Conservation (phyloP, 2,329 filamentous ascomycete genomes). For the Botrytis deweyae region DNA sequence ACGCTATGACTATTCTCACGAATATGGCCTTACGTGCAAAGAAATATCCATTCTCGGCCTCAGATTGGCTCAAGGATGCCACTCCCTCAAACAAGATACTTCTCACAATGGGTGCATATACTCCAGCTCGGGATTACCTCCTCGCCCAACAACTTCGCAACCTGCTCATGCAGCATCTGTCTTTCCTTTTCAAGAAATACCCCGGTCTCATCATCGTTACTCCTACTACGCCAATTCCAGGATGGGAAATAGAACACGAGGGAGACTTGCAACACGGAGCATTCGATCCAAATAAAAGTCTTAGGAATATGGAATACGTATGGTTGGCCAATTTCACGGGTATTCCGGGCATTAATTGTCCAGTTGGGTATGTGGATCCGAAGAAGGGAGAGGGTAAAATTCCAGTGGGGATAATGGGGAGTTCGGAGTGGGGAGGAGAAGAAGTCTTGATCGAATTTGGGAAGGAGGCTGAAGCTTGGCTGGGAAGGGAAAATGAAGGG, state of each 20-base stretch:
- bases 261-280: slow-evolving; percentile 66
- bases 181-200: slow-evolving; percentile 65
- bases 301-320: slow-evolving; percentile 82
- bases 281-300: slow-evolving; percentile 68
- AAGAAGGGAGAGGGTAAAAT: slow-evolving; percentile 52
- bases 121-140: slow-evolving; percentile 67
- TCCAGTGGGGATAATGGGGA: slow-evolving; percentile 61
- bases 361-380: slow-evolving; percentile 65
- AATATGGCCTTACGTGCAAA: slow-evolving; percentile 57
- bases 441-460: slow-evolving; percentile 63
- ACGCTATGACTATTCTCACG: slow-evolving; percentile 72
- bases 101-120: slow-evolving; percentile 62
- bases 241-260: slow-evolving; percentile 61
- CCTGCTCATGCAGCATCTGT: slow-evolving; percentile 76
- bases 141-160: slow-evolving; percentile 71
- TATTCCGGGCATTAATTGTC: slow-evolving; percentile 70
- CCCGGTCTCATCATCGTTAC: slow-evolving; percentile 77
- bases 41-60: slow-evolving; percentile 12
- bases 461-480: slow-evolving; percentile 54
- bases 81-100: slow-evolving; percentile 69
- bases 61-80: slow-evolving; percentile 53
- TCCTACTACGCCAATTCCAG: slow-evolving; percentile 72
- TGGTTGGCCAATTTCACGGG: slow-evolving; percentile 84
- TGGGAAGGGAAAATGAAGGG: slow-evolving; percentile 47
- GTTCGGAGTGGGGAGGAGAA: slow-evolving; percentile 66